Evolutionary conservation across 768 basidiomycete genomes (phyloP), one percentile per base, ranked within the genome.

Genomic region (Boletus barrowsii): DNA sequence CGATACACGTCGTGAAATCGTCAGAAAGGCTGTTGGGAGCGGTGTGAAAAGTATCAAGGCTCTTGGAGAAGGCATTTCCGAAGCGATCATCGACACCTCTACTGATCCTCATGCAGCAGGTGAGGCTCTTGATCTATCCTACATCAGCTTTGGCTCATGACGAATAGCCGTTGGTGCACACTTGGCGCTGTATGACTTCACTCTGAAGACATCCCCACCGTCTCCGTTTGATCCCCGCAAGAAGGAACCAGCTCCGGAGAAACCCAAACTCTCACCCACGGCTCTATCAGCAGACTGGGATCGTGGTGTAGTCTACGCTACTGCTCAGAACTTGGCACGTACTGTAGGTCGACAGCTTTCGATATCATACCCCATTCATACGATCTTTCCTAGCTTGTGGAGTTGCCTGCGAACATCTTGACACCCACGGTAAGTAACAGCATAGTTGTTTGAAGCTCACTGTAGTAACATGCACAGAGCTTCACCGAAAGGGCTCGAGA

Each of bases 341-440:
- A 90, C 89, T 40, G 87, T 87, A 68, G 52, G 78, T 55, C 13
- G 47, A 43, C 43, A 42, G 29, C 3, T 17, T 39, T 14, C 35
- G 26, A 15, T 9, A 15, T 37, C 13, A 29, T 4, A 3, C 18
- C 29, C 7, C 2, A 8, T 44, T 49, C 22, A 49, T 44, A 22
- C 35, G n/a, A 47, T 22, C 35, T 39, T 40, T 54, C 35, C 29
- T 42, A 91, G 87, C 77, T 94, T 44, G 86, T 83, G 83, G 93
- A 94, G 70, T 72, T 89, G 6, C 93, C 93, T 48, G 91, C 83
- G 2, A 94, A 94, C 68, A 82, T 93, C 69, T 75, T 91, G 76
- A 93, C 90, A 2, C 92, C 91, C 10, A 90, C 90, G 14, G 86
- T 86, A 62, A 42, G 78, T 67, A 48, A 22, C 1, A 4, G 14